Evolutionary conservation across 164 flowering plant species (phyloP), one percentile per base, ranked within the genome.

Genomic region (Warburgia ugandensis): DNA sequence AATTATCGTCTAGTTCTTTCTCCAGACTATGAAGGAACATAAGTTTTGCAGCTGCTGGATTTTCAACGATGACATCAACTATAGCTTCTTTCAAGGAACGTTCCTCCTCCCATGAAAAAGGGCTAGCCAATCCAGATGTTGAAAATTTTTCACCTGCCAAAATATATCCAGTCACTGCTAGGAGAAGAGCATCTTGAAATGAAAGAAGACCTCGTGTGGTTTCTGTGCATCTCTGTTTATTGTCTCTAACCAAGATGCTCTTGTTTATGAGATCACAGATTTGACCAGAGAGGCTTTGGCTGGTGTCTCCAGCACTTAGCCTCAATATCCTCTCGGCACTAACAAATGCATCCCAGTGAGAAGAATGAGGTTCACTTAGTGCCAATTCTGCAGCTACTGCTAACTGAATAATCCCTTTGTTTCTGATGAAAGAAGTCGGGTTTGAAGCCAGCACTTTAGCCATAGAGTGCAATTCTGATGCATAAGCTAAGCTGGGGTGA

Each of bases 71-170:
- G 14, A 91, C 95, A 55, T 92, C 96, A 16, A 86, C 70, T 20
- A 92, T 68, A 48, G 94, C 80, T 68, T 92, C 96, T 69, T 88
- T 86, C 61, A 92, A 63, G 31, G 74, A 66, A 51, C 77, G 88
- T 69, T 92, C 99, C 71, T 92, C 96, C 70, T 87, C 90, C 98
- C 99, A 92, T 46, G 99, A 86, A 59, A 92, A 92, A 13, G 99
- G 96, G 29, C 96, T 77, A 50, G 58, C 76, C 26, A 91, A 79
- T 2, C 96, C 94, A 45, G 96, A 77, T 23, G 94, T 80, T 23
- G 94, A 86, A 62, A 92, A 88, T 65, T 79, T 81, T 64, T 88
- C 91, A 66, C 99, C 96, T 21, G 96, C 99, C 71, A 92, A 74
- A 29, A 92, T 78, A 56, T 88, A 92, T 33, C 96, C 99, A 42